Evolutionary conservation across 768 basidiomycete genomes (phyloP), one percentile per base, ranked within the genome.

Genomic region (Coprinellus aureogranulatus): DNA sequence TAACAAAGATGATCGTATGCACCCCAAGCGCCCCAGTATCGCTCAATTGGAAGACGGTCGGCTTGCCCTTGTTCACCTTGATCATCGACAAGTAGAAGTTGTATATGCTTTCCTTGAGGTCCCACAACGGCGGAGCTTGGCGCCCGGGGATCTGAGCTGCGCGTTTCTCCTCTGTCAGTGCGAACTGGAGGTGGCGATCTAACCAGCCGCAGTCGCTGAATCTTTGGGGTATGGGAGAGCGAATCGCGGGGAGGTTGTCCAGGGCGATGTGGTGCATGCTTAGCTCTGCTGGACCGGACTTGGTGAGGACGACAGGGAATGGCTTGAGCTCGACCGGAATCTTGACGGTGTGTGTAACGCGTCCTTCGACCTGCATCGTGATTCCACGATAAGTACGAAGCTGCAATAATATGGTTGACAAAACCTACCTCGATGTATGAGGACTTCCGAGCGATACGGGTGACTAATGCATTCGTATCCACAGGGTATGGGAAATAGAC

Each of bases 391-490:
- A 54, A 41, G 60, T 64, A 64, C 37, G 54, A 59, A 59, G n/a
- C n/a, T n/a, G n/a, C n/a, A n/a, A n/a, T n/a, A 58, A 59, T 0
- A 60, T 27, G n/a, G 64, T 64, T 9, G 59, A 11, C 65, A 54
- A 30, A 22, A n/a, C 68, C 69, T 64, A 75, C 72, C 64, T 78
- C 75, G 6, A 85, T 66, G 55, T 81, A 86, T 22, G 66, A 74
- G 1, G 82, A 85, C 59, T 80, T 83, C 44, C 84, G 74, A 10
- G 85, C 84, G 31, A 85, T 62, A 4, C 81, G 75, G 6, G 77
- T 63, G 1, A 39, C 23, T 34, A 52, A 39, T 2, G 50, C 4
- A n/a, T 20, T 22, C 1, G 10, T 1, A 37, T 37, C 50, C n/a
- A 39, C 34, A 10, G 50, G 50, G 14, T 37, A 52, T 25, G 50